Evolutionary conservation across 306 rosid species (phyloP).

Genomic region (Sophora flavescens): DNA sequence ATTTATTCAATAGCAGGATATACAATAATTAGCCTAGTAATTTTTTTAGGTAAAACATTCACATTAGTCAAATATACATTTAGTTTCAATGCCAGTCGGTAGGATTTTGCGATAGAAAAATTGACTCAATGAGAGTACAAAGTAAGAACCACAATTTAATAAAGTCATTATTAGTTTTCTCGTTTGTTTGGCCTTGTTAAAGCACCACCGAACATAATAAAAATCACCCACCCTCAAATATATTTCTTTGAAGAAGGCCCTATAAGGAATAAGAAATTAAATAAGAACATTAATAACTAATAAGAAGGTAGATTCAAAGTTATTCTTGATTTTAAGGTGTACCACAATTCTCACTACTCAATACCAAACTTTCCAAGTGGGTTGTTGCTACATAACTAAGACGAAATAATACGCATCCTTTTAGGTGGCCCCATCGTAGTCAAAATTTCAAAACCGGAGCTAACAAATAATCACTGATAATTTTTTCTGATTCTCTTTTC

Average conservation of each 20-base stretch:
- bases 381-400: constrained; percentile 39
- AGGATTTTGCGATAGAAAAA: neutral
- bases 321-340: constrained; percentile 36
- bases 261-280: neutral
- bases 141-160: neutral
- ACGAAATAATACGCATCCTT: constrained; percentile 3
- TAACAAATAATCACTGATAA: neutral
- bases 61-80: neutral
- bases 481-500: neutral
- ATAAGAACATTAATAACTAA: constrained; percentile 35
- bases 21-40: neutral
- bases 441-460: neutral
- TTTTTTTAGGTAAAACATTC: neutral
- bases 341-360: constrained; percentile 29
- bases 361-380: constrained; percentile 31
- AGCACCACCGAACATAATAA: constrained; percentile 40
- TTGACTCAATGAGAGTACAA: neutral
- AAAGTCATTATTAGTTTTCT: neutral
- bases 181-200: constrained; percentile 39
- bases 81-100: neutral
- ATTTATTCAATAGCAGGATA: neutral
- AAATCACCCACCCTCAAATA: constrained; percentile 38
- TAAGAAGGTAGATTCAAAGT: constrained; percentile 44
- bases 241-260: neutral
- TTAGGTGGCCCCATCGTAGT: constrained; percentile 43